Base-by-base conservation (phyloP, 2,329 filamentous ascomycete genomes). In the Scedosporium aurantiacum region DNA sequence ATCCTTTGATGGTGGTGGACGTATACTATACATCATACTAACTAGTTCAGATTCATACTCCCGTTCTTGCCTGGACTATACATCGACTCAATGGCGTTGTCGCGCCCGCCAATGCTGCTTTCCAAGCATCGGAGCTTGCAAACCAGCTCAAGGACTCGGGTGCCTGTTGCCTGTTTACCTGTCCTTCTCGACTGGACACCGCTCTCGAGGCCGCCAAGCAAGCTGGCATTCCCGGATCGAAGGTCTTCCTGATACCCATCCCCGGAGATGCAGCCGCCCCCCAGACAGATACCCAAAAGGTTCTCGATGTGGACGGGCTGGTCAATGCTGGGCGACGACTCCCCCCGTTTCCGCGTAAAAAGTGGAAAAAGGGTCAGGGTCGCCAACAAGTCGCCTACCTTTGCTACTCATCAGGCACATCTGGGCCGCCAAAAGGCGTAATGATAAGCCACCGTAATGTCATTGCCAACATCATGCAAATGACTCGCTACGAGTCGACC, bases 71-170 rank as follows among this genome's bases (percentile, higher is more conserved):
- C 37, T 63, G 62, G 62, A 55, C 62, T 2, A 50, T 60, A n/a
- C 60, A 59, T 28, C 62, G 62, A 8, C 18, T 63, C 12, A 56
- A 60, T 55, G 62, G 62, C 2, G 62, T 63, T 16, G 60, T 62
- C 23, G 56, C 60, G 10, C 62, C 60, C 25, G 60, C 54, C 43
- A 63, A 60, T 28, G 55, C 45, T n/a, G 60, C 60, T 21, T 63
- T 62, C 25, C 18, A 21, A 21, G 57, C 47, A 40, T 58, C 60
- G 16, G 60, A 63, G 47, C 57, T 63, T 14, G 60, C 45, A 14
- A 55, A 60, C 32, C 62, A 63, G 56, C 60, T 63, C 21, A 63
- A 57, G 18, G 60, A 63, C 14, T 59, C 45, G 21, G 50, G 54
- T 12, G 47, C 62, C 4, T 37, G 41, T 21, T 16, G 21, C 37